Evolutionary conservation across 768 basidiomycete species (phyloP).

Genomic region (Hydnum rufescens): DNA sequence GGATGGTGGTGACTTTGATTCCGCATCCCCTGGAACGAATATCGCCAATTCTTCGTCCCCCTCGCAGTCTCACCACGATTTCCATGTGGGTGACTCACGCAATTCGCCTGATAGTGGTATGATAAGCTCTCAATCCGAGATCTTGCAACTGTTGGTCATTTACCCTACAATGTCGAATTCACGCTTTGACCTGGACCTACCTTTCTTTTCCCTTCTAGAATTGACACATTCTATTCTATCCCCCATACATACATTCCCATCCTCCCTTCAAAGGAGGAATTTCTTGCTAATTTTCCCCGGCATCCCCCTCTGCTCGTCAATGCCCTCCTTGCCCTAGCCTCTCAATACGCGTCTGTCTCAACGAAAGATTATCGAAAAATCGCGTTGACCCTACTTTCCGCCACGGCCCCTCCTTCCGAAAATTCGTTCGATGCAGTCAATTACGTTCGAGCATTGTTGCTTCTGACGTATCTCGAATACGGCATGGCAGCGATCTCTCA

Average conservation of each 20-base stretch:
- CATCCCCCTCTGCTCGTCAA: background rate
- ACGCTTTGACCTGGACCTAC: no score
- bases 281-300: background rate
- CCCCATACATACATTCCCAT: conserved; percentile 1
- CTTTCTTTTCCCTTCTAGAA: background rate
- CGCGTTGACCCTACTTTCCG: background rate
- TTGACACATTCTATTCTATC: background rate
- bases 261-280: background rate
- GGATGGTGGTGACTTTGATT: background rate
- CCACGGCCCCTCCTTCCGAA: background rate
- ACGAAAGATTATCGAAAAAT: background rate
- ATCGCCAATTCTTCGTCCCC: background rate
- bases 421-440: background rate
- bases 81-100: no score
- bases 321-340: background rate
- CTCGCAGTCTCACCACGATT: background rate
- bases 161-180: background rate
- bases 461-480: background rate
- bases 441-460: background rate
- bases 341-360: background rate
- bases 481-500: background rate
- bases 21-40: background rate
- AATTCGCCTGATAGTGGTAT: background rate
- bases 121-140: background rate
- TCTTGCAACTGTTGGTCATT: background rate